Conservation (phyloP, 2,329 filamentous ascomycete genomes). For the Xylariaceae sp. region DNA sequence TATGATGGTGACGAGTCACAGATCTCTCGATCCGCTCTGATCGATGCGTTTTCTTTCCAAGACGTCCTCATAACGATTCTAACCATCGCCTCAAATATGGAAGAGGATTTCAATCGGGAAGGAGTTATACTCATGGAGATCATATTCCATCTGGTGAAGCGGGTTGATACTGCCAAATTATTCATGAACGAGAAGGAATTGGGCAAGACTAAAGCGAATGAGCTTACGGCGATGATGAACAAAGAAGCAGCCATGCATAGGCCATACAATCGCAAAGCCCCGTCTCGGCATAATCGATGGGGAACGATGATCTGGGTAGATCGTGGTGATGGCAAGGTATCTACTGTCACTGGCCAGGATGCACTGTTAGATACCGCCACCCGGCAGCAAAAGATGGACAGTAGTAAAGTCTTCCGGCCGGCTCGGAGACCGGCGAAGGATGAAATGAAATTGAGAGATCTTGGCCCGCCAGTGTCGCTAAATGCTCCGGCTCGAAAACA, state of each 20-base stretch:
- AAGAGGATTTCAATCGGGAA: constrained; percentile 85
- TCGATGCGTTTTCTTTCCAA: constrained; percentile 85
- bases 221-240: constrained; percentile 69
- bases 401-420: constrained; percentile 83
- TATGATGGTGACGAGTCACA: constrained; percentile 87
- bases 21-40: constrained; percentile 79
- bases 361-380: constrained; percentile 69
- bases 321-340: constrained; percentile 76
- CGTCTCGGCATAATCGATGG: constrained; percentile 87
- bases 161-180: constrained; percentile 75
- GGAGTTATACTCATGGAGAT: constrained; percentile 89
- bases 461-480: constrained; percentile 68
- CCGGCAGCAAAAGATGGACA: constrained; percentile 84
- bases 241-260: constrained; percentile 83
- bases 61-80: constrained; percentile 83
- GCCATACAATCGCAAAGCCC: constrained; percentile 70
- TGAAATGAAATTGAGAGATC: constrained; percentile 64
- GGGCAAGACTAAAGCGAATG: constrained; percentile 63
- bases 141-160: constrained; percentile 87
- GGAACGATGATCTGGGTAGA: constrained; percentile 98
- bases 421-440: constrained; percentile 61
- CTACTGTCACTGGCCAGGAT: constrained; percentile 84
- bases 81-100: constrained; percentile 86
- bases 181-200: constrained; percentile 78
- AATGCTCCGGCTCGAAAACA: constrained; percentile 70